Evolutionary conservation across 106 monocot genomes (phyloP).

Genomic region (Agapanthus africanus): DNA sequence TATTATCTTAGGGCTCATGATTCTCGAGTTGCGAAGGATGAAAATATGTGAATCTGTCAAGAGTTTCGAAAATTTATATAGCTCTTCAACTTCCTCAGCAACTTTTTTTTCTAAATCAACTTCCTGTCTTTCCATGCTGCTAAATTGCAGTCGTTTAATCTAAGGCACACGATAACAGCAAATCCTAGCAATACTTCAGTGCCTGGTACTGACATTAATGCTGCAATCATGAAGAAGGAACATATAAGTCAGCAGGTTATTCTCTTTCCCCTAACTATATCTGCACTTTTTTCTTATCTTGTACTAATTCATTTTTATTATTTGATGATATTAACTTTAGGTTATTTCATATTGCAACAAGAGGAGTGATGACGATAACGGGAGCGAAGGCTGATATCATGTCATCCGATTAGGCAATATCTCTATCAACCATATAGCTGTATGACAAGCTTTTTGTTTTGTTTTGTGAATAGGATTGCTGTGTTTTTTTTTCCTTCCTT

Average conservation of each 20-base stretch:
- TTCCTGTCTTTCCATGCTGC: neutral
- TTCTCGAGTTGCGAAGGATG: neutral
- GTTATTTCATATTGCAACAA: neutral
- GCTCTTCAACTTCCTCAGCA: neutral
- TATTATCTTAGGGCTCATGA: neutral
- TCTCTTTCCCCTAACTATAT: neutral
- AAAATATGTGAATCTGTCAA: neutral
- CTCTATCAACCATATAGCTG: too few species aligned
- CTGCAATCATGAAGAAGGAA: neutral
- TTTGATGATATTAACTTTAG: neutral
- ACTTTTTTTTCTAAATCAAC: neutral
- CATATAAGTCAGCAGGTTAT: neutral
- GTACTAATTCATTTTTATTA: neutral
- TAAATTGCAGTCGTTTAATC: constrained; percentile 8
- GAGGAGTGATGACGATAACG: neutral
- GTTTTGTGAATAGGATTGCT: constrained; percentile 5
- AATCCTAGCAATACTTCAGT: neutral
- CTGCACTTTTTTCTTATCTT: neutral
- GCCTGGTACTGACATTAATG: neutral
- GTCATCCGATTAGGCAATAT: neutral
- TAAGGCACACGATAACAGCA: neutral
- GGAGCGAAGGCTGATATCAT: neutral
- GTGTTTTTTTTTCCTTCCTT: neutral
- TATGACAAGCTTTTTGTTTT: neutral
- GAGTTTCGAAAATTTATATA: neutral